Percentiles rank a stretch among this genome's conserved stretches.
These are phyloP conservation scores for Talaromyces sp. DNA, from an alignment of 2,329 filamentous ascomycete genomes.

Conservation along the genomic window DNA sequence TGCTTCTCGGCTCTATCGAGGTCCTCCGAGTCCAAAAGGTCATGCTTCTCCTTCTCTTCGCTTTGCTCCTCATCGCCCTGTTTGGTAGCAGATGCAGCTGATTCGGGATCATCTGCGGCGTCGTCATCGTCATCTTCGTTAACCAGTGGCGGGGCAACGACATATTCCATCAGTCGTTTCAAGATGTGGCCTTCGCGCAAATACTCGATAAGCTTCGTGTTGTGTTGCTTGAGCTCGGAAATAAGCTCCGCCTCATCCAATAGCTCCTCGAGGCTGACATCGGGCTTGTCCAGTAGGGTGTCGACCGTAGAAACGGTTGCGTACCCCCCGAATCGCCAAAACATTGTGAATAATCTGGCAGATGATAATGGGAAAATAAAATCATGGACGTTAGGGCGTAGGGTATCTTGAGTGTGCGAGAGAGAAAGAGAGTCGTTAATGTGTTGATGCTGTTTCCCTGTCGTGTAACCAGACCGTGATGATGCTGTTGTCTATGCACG, in stretches of 20 bases:
- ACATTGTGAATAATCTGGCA: slow-evolving; percentile 65
- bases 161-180: slow-evolving; percentile 81
- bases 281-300: slow-evolving; percentile 88
- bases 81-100: slow-evolving; percentile 25
- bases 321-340: slow-evolving; percentile 99
- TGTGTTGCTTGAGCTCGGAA: slow-evolving; percentile 96
- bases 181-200: slow-evolving; percentile 82
- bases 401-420: slow-evolving; percentile 4
- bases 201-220: slow-evolving; percentile 95
- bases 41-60: slow-evolving; percentile 26
- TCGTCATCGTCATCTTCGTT: slow-evolving; percentile 50
- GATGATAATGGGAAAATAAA: slow-evolving; percentile 23
- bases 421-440: neutral
- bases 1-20: slow-evolving; percentile 79
- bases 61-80: slow-evolving; percentile 31
- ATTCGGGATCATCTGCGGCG: slow-evolving; percentile 31
- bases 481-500: slow-evolving; percentile 7
- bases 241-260: slow-evolving; percentile 95
- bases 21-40: slow-evolving; percentile 33
- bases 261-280: slow-evolving; percentile 91
- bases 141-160: slow-evolving; percentile 65
- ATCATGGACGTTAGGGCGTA: slow-evolving; percentile 25
- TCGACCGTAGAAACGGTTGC: slow-evolving; percentile 96
- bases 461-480: slow-evolving; percentile 1
- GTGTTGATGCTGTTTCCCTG: neutral